These are phyloP conservation scores for Thalassiosira hispida DNA, from an alignment of 352 stramenopile genomes.

Conservation along the genomic window DNA sequence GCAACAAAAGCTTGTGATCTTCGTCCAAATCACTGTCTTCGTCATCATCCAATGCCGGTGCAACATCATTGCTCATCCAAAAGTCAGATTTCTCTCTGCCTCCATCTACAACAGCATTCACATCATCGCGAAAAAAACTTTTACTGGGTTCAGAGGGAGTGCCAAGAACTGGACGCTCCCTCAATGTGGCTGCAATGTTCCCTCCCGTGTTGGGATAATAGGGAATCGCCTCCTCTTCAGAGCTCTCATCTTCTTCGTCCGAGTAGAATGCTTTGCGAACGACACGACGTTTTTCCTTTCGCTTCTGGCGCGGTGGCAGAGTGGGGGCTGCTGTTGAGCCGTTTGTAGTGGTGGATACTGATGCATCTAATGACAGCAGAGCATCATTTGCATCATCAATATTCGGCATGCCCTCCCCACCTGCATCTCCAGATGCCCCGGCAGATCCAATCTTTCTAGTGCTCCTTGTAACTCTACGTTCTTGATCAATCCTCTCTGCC, in stretches of 20 bases:
- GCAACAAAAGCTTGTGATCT: conserved; percentile 95
- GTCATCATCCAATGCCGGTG: conserved; percentile 44
- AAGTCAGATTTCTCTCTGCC: not conserved
- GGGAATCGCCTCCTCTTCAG: conserved; percentile 84
- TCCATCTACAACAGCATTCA: conserved; percentile 19
- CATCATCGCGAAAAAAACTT: conserved; percentile 45
- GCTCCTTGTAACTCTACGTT: conserved; percentile 66
- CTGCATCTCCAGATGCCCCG: not conserved
- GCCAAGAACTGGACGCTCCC: conserved; percentile 35
- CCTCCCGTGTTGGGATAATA: conserved; percentile 37
- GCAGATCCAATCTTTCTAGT: conserved; percentile 17
- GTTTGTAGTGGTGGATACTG: conserved; percentile 27
- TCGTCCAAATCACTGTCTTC: conserved; percentile 90
- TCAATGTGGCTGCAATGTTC: conserved; percentile 53
- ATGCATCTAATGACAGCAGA: conserved; percentile 27
- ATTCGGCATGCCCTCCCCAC: not conserved
- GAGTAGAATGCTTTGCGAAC: conserved; percentile 95
- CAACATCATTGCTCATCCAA: conserved; percentile 13
- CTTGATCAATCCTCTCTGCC: conserved; percentile 77
- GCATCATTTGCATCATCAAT: conserved; percentile 7
- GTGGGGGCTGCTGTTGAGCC: conserved; percentile 8
- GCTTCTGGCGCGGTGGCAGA: conserved; percentile 19
- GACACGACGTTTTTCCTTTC: conserved; percentile 78
- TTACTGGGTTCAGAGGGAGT: not conserved
- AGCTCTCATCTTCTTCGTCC: conserved; percentile 93